Percentiles rank a stretch among this genome's conserved stretches.
phyloP scores from a whole-genome alignment of 495 filamentous ascomycete genomes.

The Trichoderma asperelloides region DNA sequence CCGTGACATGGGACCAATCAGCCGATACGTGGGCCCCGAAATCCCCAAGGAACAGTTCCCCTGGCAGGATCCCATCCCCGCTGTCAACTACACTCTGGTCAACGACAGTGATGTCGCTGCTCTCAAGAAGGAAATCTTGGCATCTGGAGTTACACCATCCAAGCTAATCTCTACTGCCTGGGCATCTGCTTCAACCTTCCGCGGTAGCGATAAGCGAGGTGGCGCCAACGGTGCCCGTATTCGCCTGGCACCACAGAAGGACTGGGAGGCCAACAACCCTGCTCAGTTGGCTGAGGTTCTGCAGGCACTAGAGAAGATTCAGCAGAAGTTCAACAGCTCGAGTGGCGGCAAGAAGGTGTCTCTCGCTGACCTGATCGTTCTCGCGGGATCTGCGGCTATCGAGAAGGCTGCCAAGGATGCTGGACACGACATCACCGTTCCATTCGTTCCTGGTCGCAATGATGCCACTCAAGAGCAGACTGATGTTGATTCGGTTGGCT shows the following conservation, averaged over 20 bases:
- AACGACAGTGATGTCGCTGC: conserved; percentile 47
- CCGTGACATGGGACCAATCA: conserved; percentile 61
- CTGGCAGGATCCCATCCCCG: conserved; percentile 61
- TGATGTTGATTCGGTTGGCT: conserved; percentile 49
- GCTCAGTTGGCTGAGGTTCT: conserved; percentile 49
- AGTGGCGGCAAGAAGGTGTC: conserved; percentile 56
- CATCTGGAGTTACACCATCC: conserved; percentile 42
- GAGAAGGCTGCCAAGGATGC: conserved; percentile 51
- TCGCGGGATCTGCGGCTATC: conserved; percentile 58
- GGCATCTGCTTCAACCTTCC: conserved; percentile 65
- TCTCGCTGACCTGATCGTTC: conserved; percentile 62
- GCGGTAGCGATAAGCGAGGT: conserved; percentile 65
- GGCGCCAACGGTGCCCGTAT: conserved; percentile 68
- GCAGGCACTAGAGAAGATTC: conserved; percentile 47
- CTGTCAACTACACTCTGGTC: conserved; percentile 44
- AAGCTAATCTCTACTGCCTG: conserved; percentile 55
- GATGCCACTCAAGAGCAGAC: conserved; percentile 54
- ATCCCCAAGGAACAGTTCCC: conserved; percentile 50
- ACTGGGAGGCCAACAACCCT: conserved; percentile 63
- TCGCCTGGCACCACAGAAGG: conserved; percentile 56
- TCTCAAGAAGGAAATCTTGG: conserved; percentile 57
- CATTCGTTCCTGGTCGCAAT: conserved; percentile 39
- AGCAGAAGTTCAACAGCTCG: conserved; percentile 48
- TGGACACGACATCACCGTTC: conserved; percentile 27
- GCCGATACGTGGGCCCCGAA: conserved; percentile 61